Percentiles rank a stretch among this genome's conserved stretches.
Evolutionary conservation across 306 rosid species (phyloP).

Genomic region (Prunus padus): DNA sequence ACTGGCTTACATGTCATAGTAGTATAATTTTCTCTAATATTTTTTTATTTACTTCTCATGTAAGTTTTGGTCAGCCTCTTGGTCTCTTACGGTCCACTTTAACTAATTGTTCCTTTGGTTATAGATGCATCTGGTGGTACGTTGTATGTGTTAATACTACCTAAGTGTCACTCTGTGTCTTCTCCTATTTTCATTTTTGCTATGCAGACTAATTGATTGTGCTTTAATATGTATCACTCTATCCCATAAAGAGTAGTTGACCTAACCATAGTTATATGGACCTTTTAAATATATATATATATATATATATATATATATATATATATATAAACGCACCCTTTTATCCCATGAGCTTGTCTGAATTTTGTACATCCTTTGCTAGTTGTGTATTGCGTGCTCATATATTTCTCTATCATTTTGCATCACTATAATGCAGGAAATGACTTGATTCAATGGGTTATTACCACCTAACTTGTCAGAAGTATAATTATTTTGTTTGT

Average conservation of each 20-base stretch:
- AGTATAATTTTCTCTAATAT: background rate
- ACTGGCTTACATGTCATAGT: constrained; percentile 38
- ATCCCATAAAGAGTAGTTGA: background rate
- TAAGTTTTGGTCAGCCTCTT: background rate
- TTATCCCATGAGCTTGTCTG: background rate
- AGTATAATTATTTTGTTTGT: background rate
- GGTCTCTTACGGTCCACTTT: background rate
- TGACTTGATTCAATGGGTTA: too few species aligned
- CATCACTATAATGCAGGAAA: background rate
- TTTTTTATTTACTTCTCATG: background rate
- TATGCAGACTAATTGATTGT: too few species aligned
- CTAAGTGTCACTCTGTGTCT: too few species aligned
- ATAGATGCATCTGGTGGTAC: background rate
- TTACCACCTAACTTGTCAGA: background rate
- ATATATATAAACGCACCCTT: background rate
- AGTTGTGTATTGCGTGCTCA: background rate
- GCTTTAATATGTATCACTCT: background rate
- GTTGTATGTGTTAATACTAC: background rate
- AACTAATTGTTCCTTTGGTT: background rate
- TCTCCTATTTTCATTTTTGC: background rate
- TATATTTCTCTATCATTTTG: background rate
- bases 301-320: too few species aligned
- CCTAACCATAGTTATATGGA: background rate
- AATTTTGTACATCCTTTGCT: background rate
- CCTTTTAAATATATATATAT: too few species aligned